Base-by-base conservation (phyloP, 2,329 filamentous ascomycete genomes). In the Coccinonectria pachysandricola region DNA sequence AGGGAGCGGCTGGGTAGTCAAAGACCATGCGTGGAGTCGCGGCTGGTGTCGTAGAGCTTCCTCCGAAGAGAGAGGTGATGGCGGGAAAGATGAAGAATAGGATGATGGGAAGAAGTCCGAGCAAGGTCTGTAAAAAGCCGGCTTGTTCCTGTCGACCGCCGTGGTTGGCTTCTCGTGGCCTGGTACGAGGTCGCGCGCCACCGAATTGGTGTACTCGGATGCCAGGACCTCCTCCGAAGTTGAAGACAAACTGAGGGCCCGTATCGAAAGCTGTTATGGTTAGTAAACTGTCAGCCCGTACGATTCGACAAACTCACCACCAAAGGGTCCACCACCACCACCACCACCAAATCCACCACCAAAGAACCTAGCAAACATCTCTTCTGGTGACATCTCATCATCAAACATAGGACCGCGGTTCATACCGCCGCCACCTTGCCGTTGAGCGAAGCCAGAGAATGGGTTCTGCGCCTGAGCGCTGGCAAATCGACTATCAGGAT, bases 311-410 rank as follows among this genome's bases (percentile, higher is more conserved):
- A 32, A 26, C 52, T 52, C 35, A 62, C 55, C 57, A 37, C 57
- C 64, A 45, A 65, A 63, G 4, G 51, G 54, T 53, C 53, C 67
- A 54, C 59, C 71, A 60, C 80, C 79, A 48, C 83, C 77, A 10
- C 71, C 69, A 27, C 35, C 34, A 2, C 75, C 75, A 32, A 79
- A 75, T 24, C 72, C 78, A 21, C 82, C 86, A 24, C 84, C 84
- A 62, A 98, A 98, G 69, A 98, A 98, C 37, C 88, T 75, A 51
- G 88, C 79, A 61, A 98, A 98, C 65, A 98, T 73, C 57, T 98
- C 91, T 56, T 98, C 91, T 0, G 91, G 87, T 28, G 82, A 93
- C 44, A 98, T 83, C 52, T 96, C 88, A 34, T 91, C 86, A 29
- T 91, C 83, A 57, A 81, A 94, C 65, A 78, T 76, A 15, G 63